Conservation (phyloP, 345 rosid genomes). For the Aethionema arabicum region DNA sequence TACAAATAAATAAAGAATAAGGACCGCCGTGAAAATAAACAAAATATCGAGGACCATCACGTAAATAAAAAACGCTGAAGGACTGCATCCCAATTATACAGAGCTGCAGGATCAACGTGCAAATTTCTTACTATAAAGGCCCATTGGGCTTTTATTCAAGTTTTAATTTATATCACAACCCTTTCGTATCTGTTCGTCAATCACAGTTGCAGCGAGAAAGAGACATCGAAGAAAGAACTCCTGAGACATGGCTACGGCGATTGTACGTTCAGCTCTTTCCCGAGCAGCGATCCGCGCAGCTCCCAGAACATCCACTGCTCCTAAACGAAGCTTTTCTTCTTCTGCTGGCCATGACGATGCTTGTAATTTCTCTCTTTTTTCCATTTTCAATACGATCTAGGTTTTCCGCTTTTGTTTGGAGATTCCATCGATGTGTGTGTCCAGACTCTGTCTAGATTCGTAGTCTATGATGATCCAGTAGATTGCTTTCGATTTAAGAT, state of each 20-base stretch:
- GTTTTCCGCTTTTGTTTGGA: not conserved
- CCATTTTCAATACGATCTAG: conserved; percentile 17
- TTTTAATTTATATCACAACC: not conserved
- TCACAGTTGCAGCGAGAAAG: conserved; percentile 5
- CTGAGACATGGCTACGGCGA: conserved; percentile 64
- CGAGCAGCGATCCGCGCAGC: conserved; percentile 57
- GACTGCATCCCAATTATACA: too few relatives aligned
- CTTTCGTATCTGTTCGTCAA: not conserved
- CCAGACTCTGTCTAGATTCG: conserved; percentile 2
- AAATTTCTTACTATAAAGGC: too few relatives aligned
- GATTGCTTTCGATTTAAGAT: conserved; percentile 5
- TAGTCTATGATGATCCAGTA: not conserved
- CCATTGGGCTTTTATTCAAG: conserved; percentile 1
- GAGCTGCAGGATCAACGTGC: too few relatives aligned
- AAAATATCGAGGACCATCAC: too few relatives aligned
- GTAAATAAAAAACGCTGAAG: too few relatives aligned
- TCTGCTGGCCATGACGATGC: conserved; percentile 76
- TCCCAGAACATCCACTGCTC: conserved; percentile 51
- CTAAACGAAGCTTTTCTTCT: conserved; percentile 67
- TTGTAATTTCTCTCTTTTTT: conserved; percentile 39
- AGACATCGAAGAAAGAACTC: not conserved
- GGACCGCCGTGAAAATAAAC: too few relatives aligned
- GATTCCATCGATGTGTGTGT: not conserved
- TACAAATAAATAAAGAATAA: too few relatives aligned
- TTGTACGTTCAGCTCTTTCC: conserved; percentile 67